Base-by-base conservation (phyloP, 129 eudicot species). In the Escallonia rubra region DNA sequence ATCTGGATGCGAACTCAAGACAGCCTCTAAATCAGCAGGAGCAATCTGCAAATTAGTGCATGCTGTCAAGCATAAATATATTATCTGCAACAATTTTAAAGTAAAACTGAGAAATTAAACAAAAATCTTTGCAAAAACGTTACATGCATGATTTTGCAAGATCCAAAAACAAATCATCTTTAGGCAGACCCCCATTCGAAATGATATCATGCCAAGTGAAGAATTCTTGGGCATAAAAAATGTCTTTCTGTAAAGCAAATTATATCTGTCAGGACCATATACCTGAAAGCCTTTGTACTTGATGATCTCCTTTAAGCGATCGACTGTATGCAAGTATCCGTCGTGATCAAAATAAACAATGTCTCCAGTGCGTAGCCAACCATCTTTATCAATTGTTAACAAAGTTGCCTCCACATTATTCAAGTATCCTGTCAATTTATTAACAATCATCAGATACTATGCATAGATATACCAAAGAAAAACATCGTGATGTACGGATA, bases 251-350 rank as follows among this genome's bases (percentile, higher is more conserved):
- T 23, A 23, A 23, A 23, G 34, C 34, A 23, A 23, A 14, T 34
- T 14, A 7, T 50, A 59, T 46, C 10, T 14, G 43, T 23, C 11
- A 9, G 51, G 7, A 55, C 10, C 4, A 8, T 15, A 46, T 83
- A 93, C 98, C 95, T 93, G 98, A 73, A 82, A 94, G 46, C 99
- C 99, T 43, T 94, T 94, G 85, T 84, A 94, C 76, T 94, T 94
- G 83, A 94, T 89, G 43, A 89, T 76, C 81, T 94, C 99, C 74
- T 94, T 94, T 67, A 94, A 47, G 3, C 97, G 86, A 71, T 89
- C 99, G 41, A 89, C 71, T 16, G 89, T 77, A 74, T 89, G 68
- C 61, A 94, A 74, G 64, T 82, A 85, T 41, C 97, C 99, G 11
- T 94, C 86, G 73, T 80, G 49, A 68, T 94, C 97, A 75, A 94